Base-by-base conservation (phyloP, 192 early-diverging fungal species). In the Dissophora globulifera region DNA sequence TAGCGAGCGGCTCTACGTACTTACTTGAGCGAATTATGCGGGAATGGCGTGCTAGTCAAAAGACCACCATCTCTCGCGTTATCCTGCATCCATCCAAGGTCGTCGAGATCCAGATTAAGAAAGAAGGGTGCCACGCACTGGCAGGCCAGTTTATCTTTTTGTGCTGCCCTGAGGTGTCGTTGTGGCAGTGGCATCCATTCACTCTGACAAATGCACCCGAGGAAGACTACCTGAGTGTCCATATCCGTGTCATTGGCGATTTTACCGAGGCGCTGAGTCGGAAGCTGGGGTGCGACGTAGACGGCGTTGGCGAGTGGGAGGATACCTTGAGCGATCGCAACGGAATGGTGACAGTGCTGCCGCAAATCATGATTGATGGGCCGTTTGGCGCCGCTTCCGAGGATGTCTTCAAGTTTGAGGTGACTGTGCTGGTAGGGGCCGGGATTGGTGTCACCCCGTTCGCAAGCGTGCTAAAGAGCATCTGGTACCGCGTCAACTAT, bases 391-490 rank as follows among this genome's bases (percentile, higher is more conserved):
- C 83, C 10, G 84, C 92, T 0, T 81, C 87, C 0, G 90, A 94
- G 78, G 89, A 89, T 56, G 86, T 91, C 25, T 92, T 91, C 79
- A 88, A 92, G 47, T 93, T 88, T 78, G 85, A 90, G 50, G 78
- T 85, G 7, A 81, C 87, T 3, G 69, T 92, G 19, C 81, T 91
- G 10, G 86, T 94, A 15, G 91, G 88, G 0, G 92, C 91, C 3
- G 92, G 92, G 40, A 92, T 94, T 46, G 92, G 92, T 16, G 88
- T 94, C n/a, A 94, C 92, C 1, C 92, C 92, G 9, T 88, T 88
- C 33, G 91, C 91, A 2, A 84, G 87, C 9, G 83, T 94, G 7
- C 75, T 94, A 30, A 89, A 90, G 69, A 87, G 85, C 61, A 78
- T 93, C 42, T 90, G 89, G 83, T 91, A 88, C 69, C 78, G 85